These are phyloP conservation scores for Cordyceps fumosorosea DNA, from an alignment of 2,329 filamentous ascomycete genomes.

Conservation along the genomic window DNA sequence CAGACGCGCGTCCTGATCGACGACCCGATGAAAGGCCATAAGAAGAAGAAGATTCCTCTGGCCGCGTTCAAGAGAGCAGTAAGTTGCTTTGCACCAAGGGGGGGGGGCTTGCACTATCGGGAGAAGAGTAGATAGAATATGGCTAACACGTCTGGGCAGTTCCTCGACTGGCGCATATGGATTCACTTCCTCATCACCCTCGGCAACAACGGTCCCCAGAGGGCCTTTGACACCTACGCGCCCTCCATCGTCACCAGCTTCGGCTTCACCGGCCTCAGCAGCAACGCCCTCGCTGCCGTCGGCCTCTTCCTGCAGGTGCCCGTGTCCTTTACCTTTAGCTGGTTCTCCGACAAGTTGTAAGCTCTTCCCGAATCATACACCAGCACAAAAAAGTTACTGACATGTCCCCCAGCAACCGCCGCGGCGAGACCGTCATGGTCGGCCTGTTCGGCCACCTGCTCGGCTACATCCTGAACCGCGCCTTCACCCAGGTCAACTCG, in stretches of 20 bases:
- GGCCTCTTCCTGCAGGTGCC: constrained; percentile 48
- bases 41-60: constrained; percentile 40
- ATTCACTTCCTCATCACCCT: constrained; percentile 45
- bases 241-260: constrained; percentile 48
- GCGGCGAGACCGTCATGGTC: constrained; percentile 46
- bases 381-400: not conserved
- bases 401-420: constrained; percentile 31
- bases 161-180: constrained; percentile 46
- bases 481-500: constrained; percentile 39
- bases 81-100: not conserved
- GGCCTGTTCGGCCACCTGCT: constrained; percentile 41
- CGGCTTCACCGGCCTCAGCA: constrained; percentile 40
- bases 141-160: constrained; percentile 22
- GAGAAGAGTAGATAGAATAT: no score
- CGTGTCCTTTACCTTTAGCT: constrained; percentile 45
- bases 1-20: constrained; percentile 35
- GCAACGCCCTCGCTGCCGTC: constrained; percentile 49
- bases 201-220: constrained; percentile 40
- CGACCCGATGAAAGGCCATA: constrained; percentile 39
- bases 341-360: constrained; percentile 45
- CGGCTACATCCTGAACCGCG: constrained; percentile 48
- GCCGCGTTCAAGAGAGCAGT: constrained; percentile 38
- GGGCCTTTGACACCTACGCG: constrained; percentile 45
- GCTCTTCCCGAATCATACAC: constrained; percentile 15
- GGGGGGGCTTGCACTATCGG: no score